Conservation (phyloP, 176 grass and related monocot genomes). For the Avena insularis region DNA sequence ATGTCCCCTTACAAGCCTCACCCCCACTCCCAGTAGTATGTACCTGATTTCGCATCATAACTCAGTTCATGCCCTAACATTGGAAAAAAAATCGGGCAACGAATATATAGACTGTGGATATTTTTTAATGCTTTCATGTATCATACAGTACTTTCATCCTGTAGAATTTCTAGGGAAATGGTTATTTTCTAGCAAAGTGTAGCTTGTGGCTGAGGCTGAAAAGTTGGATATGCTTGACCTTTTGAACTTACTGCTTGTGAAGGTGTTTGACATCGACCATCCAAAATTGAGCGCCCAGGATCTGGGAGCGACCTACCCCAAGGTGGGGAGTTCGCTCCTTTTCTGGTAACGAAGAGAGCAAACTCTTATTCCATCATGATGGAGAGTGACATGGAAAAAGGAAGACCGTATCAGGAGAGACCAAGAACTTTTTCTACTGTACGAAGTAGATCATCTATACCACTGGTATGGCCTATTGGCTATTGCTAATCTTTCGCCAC, state of each 20-base stretch:
- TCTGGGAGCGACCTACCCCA: constrained; percentile 84
- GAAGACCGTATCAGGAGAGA: constrained; percentile 71
- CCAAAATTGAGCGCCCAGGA: constrained; percentile 77
- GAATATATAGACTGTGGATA: constrained; percentile 9
- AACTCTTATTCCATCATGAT: constrained; percentile 82
- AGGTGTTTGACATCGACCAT: constrained; percentile 42
- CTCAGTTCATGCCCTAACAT: neutral
- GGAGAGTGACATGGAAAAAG: constrained; percentile 93
- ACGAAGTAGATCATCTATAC: constrained; percentile 80
- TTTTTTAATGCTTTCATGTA: constrained; percentile 21
- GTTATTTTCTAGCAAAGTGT: neutral
- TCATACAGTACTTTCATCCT: constrained; percentile 10
- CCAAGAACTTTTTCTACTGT: constrained; percentile 81
- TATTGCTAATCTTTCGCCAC: constrained; percentile 27
- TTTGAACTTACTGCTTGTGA: constrained; percentile 22
- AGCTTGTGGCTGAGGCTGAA: constrained; percentile 20
- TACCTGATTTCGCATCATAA: constrained; percentile 29
- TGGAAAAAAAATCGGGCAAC: neutral
- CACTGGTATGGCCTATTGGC: constrained; percentile 58
- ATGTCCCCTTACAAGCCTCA: neutral
- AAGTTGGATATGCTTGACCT: constrained; percentile 39
- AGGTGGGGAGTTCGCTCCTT: constrained; percentile 86
- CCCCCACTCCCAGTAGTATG: neutral
- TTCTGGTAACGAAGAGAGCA: constrained; percentile 63
- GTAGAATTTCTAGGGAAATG: constrained; percentile 31